Conservation (phyloP, 345 rosid species). For the Cardiospermum halicacabum region DNA sequence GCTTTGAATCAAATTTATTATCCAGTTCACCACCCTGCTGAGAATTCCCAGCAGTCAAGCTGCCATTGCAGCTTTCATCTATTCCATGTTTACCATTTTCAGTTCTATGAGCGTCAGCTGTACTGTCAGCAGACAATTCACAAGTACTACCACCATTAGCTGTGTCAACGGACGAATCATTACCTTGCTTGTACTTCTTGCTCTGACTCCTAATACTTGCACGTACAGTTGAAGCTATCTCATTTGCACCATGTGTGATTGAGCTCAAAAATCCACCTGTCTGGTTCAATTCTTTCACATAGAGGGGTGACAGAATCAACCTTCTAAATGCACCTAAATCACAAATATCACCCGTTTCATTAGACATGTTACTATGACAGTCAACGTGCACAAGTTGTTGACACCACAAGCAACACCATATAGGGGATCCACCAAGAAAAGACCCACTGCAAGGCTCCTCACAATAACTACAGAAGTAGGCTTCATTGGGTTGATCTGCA, state of each 20-base stretch:
- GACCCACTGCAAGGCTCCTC: slow-evolving; percentile 91
- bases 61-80: slow-evolving; percentile 48
- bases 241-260: slow-evolving; percentile 95
- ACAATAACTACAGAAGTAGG: slow-evolving; percentile 76
- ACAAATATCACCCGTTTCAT: slow-evolving; percentile 79
- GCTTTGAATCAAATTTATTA: slow-evolving; percentile 43
- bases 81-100: slow-evolving; percentile 38
- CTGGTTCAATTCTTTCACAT: slow-evolving; percentile 64
- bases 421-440: slow-evolving; percentile 92
- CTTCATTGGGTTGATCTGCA: slow-evolving; percentile 79
- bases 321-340: slow-evolving; percentile 84
- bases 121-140: slow-evolving; percentile 56
- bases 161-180: slow-evolving; percentile 53
- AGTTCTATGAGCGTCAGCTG: slow-evolving; percentile 41
- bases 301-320: slow-evolving; percentile 78
- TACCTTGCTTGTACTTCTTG: slow-evolving; percentile 71
- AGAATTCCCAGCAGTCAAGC: slow-evolving; percentile 27
- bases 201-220: slow-evolving; percentile 87
- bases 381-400: slow-evolving; percentile 94
- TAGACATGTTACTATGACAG: slow-evolving; percentile 73
- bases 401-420: slow-evolving; percentile 99
- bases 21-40: slow-evolving; percentile 38
- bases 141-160: slow-evolving; percentile 46
- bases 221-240: slow-evolving; percentile 87
- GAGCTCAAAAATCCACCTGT: slow-evolving; percentile 77